These are phyloP conservation scores for Mycena citricolor DNA, from an alignment of 1,284 basidiomycete species.

Conservation along the genomic window DNA sequence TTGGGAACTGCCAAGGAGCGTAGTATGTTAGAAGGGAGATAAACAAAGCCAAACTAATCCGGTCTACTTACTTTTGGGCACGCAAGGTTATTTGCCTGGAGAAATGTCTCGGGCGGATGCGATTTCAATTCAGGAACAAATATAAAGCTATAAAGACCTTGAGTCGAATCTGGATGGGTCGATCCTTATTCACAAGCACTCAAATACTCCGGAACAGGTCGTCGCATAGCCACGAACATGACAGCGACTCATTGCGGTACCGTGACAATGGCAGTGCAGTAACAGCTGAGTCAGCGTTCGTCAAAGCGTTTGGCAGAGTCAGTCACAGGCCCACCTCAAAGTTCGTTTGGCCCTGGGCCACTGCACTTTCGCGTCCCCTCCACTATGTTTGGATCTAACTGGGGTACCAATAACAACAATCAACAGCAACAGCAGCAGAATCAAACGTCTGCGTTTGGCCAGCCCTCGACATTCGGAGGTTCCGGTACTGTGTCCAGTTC, in stretches of 20 bases:
- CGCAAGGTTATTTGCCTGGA: too few relatives aligned
- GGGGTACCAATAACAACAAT: constrained; percentile 61
- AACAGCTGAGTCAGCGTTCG: constrained; percentile 6
- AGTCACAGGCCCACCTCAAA: background rate
- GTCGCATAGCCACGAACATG: too few relatives aligned
- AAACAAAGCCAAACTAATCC: too few relatives aligned
- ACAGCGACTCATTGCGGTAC: background rate
- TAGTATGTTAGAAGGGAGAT: too few relatives aligned
- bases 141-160: too few relatives aligned
- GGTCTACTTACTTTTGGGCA: too few relatives aligned
- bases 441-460: constrained; percentile 44
- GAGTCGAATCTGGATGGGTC: too few relatives aligned
- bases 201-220: too few relatives aligned
- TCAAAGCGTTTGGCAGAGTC: background rate
- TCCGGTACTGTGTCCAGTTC: constrained; percentile 37
- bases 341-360: background rate
- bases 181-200: too few relatives aligned
- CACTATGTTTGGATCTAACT: constrained; percentile 47
- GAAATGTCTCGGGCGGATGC: too few relatives aligned
- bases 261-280: constrained; percentile 7
- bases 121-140: too few relatives aligned
- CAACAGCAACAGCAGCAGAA: constrained; percentile 45
- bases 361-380: background rate
- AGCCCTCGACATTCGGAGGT: constrained; percentile 44
- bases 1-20: too few relatives aligned